phyloP scores from a whole-genome alignment of 164 flowering plant genomes.

The Nymphaea colorata region DNA sequence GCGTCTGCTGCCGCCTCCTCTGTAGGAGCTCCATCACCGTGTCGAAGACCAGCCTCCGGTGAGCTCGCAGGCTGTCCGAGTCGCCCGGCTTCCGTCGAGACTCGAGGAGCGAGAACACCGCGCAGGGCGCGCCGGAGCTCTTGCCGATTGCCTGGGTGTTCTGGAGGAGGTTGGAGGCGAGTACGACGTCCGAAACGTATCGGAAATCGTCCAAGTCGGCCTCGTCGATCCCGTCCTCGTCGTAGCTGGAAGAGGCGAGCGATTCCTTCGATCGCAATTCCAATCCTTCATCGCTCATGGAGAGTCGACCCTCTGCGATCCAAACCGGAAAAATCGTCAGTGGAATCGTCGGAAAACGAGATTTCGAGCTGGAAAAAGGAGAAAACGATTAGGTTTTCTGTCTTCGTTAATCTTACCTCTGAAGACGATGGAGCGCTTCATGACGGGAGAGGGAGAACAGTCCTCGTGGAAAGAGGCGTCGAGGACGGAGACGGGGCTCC shows the following conservation, averaged over 20 bases:
- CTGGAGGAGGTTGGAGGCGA: constrained; percentile 19
- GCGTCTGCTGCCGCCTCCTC: constrained; percentile 36
- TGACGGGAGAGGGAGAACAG: constrained; percentile 64
- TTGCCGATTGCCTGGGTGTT: not conserved
- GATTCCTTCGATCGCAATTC: not conserved
- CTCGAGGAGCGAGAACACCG: not conserved
- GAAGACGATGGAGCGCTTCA: constrained; percentile 60
- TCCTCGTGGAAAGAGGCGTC: constrained; percentile 71
- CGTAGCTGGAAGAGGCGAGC: not conserved
- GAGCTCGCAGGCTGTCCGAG: constrained; percentile 9
- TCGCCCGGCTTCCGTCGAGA: not conserved
- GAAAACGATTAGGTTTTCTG: not conserved
- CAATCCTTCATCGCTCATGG: not conserved
- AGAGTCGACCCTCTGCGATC: not conserved
- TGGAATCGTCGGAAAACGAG: not conserved
- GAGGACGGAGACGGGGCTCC: constrained; percentile 89
- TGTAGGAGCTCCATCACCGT: constrained; percentile 47
- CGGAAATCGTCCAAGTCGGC: constrained; percentile 38
- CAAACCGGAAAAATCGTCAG: not conserved
- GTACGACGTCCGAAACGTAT: constrained; percentile 58
- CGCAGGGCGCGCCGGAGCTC: not conserved
- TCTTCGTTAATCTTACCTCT: constrained; percentile 23
- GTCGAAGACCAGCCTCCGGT: constrained; percentile 66
- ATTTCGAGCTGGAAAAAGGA: not conserved
- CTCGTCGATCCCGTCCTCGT: not conserved